Evolutionary conservation across 345 rosid genomes (phyloP).

Genomic region (Gossypium australe): DNA sequence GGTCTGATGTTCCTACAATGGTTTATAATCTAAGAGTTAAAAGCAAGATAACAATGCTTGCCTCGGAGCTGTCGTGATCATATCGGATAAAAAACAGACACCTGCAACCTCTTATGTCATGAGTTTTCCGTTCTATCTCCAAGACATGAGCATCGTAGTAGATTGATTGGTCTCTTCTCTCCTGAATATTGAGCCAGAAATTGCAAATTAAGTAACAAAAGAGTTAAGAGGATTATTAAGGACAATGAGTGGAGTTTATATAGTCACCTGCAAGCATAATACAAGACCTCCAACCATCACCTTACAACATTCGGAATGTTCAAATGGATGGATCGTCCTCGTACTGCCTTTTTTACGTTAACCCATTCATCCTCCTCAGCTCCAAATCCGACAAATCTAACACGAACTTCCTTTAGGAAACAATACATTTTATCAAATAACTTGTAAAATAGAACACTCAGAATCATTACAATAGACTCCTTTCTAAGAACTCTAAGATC

Average conservation of each 20-base stretch:
- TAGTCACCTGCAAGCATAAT: constrained; percentile 60
- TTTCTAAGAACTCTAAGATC: neutral
- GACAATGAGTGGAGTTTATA: neutral
- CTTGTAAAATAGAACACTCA: neutral
- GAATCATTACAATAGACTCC: neutral
- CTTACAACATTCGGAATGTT: constrained; percentile 48
- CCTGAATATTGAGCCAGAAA: constrained; percentile 27
- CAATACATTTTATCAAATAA: constrained; percentile 21
- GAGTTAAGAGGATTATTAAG: neutral
- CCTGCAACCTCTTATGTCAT: constrained; percentile 73
- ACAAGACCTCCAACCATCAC: constrained; percentile 52
- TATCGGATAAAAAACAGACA: constrained; percentile 53
- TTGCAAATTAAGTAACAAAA: neutral
- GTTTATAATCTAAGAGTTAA: neutral
- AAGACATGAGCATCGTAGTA: constrained; percentile 54
- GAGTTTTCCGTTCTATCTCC: constrained; percentile 49
- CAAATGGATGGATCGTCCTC: constrained; percentile 54
- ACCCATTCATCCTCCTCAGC: constrained; percentile 76
- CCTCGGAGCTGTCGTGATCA: constrained; percentile 50
- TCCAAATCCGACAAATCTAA: constrained; percentile 70
- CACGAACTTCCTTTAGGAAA: constrained; percentile 60
- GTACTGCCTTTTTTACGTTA: constrained; percentile 39
- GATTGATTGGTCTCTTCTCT: constrained; percentile 58
- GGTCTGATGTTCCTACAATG: too few relatives aligned
- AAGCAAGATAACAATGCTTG: constrained; percentile 13